These are phyloP conservation scores for Cerioporus squamosus DNA, from an alignment of 1,284 basidiomycete species.

Conservation along the genomic window DNA sequence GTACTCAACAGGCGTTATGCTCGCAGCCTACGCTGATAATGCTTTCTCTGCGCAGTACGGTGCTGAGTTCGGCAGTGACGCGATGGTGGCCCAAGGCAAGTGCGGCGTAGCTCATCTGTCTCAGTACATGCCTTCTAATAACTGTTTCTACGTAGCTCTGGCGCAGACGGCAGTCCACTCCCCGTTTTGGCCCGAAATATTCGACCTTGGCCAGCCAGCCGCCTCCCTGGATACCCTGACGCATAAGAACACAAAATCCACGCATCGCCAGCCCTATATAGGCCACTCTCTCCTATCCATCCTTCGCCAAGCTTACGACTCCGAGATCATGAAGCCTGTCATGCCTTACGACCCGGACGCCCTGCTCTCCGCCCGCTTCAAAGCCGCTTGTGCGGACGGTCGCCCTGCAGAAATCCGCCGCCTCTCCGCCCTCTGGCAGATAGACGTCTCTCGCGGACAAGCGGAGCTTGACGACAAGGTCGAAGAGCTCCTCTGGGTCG, in stretches of 20 bases:
- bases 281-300: conserved; percentile 52
- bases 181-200: conserved; percentile 39
- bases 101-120: neutral
- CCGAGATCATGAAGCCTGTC: conserved; percentile 52
- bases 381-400: conserved; percentile 40
- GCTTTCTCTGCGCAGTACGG: conserved; percentile 47
- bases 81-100: conserved; percentile 57
- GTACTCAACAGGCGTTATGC: neutral
- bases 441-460: conserved; percentile 42
- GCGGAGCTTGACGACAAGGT: conserved; percentile 47
- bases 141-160: conserved; percentile 43
- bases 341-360: conserved; percentile 56
- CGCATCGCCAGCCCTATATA: conserved; percentile 25
- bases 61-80: conserved; percentile 59
- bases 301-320: conserved; percentile 57
- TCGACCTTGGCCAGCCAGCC: conserved; percentile 28
- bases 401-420: conserved; percentile 50
- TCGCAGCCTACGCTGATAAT: neutral
- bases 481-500: conserved; percentile 58
- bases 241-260: neutral
- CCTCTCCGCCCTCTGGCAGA: conserved; percentile 53
- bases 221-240: neutral
- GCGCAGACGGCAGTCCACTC: conserved; percentile 58
- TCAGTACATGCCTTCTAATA: neutral
- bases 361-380: conserved; percentile 41